Conservation (phyloP, 1,284 basidiomycete genomes). For the Cryptococcus sp. region DNA sequence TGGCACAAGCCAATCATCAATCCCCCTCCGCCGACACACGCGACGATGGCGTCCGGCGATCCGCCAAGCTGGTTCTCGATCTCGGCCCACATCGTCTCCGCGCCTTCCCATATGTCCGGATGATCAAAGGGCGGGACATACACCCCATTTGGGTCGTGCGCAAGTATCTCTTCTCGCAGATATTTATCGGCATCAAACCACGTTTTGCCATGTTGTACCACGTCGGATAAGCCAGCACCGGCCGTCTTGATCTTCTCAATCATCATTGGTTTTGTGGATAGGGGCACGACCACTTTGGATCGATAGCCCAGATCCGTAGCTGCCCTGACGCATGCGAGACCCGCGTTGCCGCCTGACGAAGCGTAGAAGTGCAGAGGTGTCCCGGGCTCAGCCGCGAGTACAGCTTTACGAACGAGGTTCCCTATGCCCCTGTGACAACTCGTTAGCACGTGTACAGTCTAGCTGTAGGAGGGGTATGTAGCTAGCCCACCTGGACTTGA, state of each 20-base stretch:
- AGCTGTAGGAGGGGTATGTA: not conserved
- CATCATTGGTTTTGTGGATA: constrained; percentile 28
- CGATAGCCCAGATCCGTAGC: constrained; percentile 24
- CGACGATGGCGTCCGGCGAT: constrained; percentile 24
- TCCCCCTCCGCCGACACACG: constrained; percentile 37
- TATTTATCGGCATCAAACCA: constrained; percentile 32
- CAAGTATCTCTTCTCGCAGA: constrained; percentile 20
- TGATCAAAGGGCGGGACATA: constrained; percentile 40
- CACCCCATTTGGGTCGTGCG: constrained; percentile 21
- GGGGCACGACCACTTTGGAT: constrained; percentile 30
- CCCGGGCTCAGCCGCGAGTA: constrained; percentile 6
- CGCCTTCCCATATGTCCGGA: constrained; percentile 29
- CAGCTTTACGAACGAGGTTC: constrained; percentile 25
- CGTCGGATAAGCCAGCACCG: constrained; percentile 29
- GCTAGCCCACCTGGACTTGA: constrained; percentile 35
- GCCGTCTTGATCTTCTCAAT: constrained; percentile 25
- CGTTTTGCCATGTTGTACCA: constrained; percentile 27
- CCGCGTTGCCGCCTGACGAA: constrained; percentile 39
- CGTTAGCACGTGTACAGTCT: not conserved
- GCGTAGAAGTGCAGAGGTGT: constrained; percentile 30
- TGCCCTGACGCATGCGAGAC: constrained; percentile 32
- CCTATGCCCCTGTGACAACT: constrained; percentile 28
- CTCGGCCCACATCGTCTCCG: constrained; percentile 27
- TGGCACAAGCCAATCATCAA: constrained; percentile 29
- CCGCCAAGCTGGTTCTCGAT: constrained; percentile 18